A percentile compares a stretch with the other conserved stretches of the same genome.
Conservation (phyloP, 805 yeast species). For the Scheffersomyces amazonensis region DNA sequence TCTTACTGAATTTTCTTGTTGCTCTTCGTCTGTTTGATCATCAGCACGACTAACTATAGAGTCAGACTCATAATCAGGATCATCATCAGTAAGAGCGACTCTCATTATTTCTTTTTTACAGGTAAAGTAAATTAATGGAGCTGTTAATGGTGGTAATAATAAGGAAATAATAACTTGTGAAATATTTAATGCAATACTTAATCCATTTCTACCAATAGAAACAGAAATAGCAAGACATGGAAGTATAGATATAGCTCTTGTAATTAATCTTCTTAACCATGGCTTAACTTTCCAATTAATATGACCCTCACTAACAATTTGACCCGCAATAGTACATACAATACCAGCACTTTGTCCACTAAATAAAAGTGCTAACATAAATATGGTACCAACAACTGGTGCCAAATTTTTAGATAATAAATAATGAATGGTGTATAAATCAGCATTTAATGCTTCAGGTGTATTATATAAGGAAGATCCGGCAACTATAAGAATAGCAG, state of each 20-base stretch:
- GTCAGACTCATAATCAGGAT: slow-evolving; percentile 5
- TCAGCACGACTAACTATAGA: neutral
- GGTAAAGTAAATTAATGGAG: slow-evolving; percentile 84
- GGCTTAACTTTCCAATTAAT: slow-evolving; percentile 78
- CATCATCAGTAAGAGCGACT: slow-evolving; percentile 35
- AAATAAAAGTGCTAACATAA: slow-evolving; percentile 78
- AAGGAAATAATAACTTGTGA: slow-evolving; percentile 84
- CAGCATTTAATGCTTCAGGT: slow-evolving; percentile 76
- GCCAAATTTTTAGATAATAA: slow-evolving; percentile 61
- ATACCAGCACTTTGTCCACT: slow-evolving; percentile 92
- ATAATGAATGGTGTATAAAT: slow-evolving; percentile 71
- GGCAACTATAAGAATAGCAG: slow-evolving; percentile 77
- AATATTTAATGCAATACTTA: slow-evolving; percentile 71
- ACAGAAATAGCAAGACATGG: slow-evolving; percentile 78
- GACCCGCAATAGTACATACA: slow-evolving; percentile 91
- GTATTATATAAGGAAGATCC: slow-evolving; percentile 74
- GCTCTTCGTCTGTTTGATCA: slow-evolving; percentile 13
- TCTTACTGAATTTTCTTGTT: slow-evolving; percentile 8
- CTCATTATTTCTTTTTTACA: slow-evolving; percentile 67
- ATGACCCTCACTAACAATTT: slow-evolving; percentile 89
- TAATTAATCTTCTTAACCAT: slow-evolving; percentile 73
- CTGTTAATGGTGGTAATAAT: slow-evolving; percentile 77
- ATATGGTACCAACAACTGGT: slow-evolving; percentile 75
- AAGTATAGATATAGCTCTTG: slow-evolving; percentile 73
- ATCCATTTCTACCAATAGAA: slow-evolving; percentile 69